These are phyloP conservation scores for Trypanosoma theileri DNA, from an alignment of 208 protist species.

Conservation along the genomic window DNA sequence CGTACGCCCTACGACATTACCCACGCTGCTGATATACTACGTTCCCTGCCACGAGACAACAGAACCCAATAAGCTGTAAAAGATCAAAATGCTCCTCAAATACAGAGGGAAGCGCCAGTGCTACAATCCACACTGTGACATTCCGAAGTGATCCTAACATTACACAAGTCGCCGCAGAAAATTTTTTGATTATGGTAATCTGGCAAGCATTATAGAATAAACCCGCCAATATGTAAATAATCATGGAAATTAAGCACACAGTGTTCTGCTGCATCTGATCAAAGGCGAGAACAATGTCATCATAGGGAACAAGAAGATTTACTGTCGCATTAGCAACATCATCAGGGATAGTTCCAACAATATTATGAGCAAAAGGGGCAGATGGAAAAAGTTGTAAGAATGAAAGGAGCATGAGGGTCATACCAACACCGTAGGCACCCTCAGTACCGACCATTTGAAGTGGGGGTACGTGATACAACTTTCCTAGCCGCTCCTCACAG, in stretches of 20 bases:
- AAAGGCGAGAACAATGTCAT: conserved; percentile 70
- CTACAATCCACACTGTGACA: conserved; percentile 65
- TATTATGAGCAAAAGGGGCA: conserved; percentile 43
- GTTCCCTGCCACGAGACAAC: conserved; percentile 57
- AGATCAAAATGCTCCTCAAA: conserved; percentile 71
- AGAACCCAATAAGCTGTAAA: conserved; percentile 68
- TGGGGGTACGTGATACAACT: conserved; percentile 65
- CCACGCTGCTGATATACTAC: conserved; percentile 64
- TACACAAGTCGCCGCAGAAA: conserved; percentile 65
- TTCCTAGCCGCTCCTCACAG: conserved; percentile 82
- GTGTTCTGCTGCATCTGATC: conserved; percentile 44
- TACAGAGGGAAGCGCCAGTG: conserved; percentile 50
- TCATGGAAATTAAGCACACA: conserved; percentile 42
- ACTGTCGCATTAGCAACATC: neutral
- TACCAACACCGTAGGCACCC: conserved; percentile 82
- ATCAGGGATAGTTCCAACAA: conserved; percentile 30
- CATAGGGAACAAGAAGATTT: conserved; percentile 42
- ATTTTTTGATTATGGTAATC: conserved; percentile 66
- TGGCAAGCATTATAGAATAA: conserved; percentile 70
- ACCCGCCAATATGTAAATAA: conserved; percentile 50
- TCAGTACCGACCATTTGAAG: conserved; percentile 91
- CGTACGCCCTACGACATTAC: conserved; percentile 30
- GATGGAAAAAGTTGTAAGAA: conserved; percentile 72
- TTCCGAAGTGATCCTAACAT: conserved; percentile 78
- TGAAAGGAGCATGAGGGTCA: conserved; percentile 66